Percentiles rank a stretch among this genome's conserved stretches.
Evolutionary conservation across 2,329 filamentous ascomycete species (phyloP).

Genomic region (Chaetomiaceae sp.): DNA sequence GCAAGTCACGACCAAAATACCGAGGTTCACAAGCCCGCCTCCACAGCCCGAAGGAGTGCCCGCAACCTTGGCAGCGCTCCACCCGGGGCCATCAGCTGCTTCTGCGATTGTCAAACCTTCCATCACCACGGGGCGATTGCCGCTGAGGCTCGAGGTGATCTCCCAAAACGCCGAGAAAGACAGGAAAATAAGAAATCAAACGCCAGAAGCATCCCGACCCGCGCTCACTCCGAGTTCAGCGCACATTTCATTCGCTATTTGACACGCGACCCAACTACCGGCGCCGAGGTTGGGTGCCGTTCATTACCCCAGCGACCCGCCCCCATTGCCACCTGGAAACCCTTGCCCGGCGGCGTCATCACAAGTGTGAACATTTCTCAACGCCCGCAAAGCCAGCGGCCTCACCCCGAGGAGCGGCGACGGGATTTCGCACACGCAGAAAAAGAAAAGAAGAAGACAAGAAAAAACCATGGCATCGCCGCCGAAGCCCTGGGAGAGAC

Average conservation of each 20-base stretch:
- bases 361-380: slow-evolving; percentile 1
- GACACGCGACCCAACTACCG: not conserved
- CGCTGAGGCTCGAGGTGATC: not conserved
- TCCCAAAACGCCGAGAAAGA: not conserved
- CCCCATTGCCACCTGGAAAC: slow-evolving; percentile 20
- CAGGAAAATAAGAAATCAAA: no score
- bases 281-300: no score
- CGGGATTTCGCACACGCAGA: not conserved
- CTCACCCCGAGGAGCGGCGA: not conserved
- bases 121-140: slow-evolving; percentile 2
- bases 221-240: not conserved
- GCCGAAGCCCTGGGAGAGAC: slow-evolving; percentile 94
- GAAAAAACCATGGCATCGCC: slow-evolving; percentile 71
- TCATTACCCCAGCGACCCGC: no score
- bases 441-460: no score
- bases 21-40: slow-evolving; percentile 24
- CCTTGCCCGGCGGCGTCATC: slow-evolving; percentile 8
- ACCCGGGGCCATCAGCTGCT: slow-evolving; percentile 5
- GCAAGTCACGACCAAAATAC: slow-evolving; percentile 16
- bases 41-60: slow-evolving; percentile 13
- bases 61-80: slow-evolving; percentile 4
- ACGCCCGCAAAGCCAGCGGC: not conserved
- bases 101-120: slow-evolving; percentile 4
- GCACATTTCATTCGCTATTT: not conserved
- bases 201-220: not conserved